Conservation (phyloP, 371 early-diverging fungal species). For the Coemansia linderi region DNA sequence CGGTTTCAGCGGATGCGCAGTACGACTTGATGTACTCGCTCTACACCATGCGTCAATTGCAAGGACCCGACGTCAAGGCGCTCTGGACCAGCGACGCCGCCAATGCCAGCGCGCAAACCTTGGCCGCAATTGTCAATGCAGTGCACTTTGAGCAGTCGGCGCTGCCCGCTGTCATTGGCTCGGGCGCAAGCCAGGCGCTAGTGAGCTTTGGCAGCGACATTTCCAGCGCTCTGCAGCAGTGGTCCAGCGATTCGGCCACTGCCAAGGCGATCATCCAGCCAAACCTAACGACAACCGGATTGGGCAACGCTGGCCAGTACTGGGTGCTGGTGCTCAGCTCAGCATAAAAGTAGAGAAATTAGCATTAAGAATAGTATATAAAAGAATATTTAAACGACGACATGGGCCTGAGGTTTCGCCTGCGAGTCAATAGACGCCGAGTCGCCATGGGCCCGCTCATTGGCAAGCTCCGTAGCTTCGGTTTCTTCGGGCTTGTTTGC, state of each 20-base stretch:
- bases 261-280: background rate
- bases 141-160: background rate
- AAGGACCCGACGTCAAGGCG: constrained; percentile 1
- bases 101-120: background rate
- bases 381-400: background rate
- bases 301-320: constrained; percentile 9
- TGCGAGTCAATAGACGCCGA: constrained; percentile 4
- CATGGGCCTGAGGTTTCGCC: background rate
- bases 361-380: background rate
- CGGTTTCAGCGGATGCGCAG: constrained; percentile 7
- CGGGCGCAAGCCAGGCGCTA: background rate
- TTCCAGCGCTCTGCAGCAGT: background rate
- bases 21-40: constrained; percentile 11
- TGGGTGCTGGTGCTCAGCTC: constrained; percentile 4
- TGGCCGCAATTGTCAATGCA: background rate
- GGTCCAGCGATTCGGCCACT: constrained; percentile 1
- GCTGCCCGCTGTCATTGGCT: background rate
- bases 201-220: constrained; percentile 9
- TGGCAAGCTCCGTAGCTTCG: background rate
- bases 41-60: background rate
- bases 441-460: background rate
- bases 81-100: background rate
- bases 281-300: background rate
- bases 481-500: background rate
- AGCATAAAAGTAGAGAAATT: background rate